Percentiles rank a stretch among this genome's conserved stretches.
Conservation (phyloP, 2,329 filamentous ascomycete species). For the Alternaria alternata region DNA sequence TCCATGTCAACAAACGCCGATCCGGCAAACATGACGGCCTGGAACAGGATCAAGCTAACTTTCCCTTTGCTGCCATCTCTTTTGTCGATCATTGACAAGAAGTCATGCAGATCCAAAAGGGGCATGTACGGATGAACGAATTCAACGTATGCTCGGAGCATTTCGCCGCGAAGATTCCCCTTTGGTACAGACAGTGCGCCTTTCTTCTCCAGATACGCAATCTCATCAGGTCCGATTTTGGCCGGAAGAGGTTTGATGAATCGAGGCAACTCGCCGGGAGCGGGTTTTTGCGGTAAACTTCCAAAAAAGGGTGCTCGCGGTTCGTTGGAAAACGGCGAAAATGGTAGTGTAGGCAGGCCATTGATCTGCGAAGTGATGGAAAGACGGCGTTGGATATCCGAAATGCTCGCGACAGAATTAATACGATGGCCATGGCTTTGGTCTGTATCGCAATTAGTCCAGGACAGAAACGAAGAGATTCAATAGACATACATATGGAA, state of each 20-base stretch:
- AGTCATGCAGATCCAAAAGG: conserved; percentile 73
- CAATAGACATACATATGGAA: conserved; percentile 64
- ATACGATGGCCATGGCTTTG: conserved; percentile 57
- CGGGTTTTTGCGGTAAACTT: conserved; percentile 58
- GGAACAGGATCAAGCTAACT: conserved; percentile 86
- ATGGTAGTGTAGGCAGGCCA: conserved; percentile 46
- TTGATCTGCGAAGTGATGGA: conserved; percentile 52
- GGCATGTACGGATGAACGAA: conserved; percentile 97
- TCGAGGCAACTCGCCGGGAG: conserved; percentile 61
- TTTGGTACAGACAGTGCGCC: conserved; percentile 82
- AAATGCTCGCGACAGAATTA: conserved; percentile 47
- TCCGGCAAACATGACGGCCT: conserved; percentile 93
- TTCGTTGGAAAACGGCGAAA: conserved; percentile 46
- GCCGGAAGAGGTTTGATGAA: conserved; percentile 83
- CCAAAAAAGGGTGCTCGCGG: conserved; percentile 50
- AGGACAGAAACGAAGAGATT: conserved; percentile 15
- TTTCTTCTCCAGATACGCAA: conserved; percentile 83
- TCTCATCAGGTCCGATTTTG: conserved; percentile 80
- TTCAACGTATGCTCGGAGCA: conserved; percentile 83
- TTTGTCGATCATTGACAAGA: conserved; percentile 67
- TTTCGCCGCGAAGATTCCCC: conserved; percentile 74
- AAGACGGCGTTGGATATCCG: conserved; percentile 56
- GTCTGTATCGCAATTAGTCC: conserved; percentile 50
- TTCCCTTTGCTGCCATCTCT: conserved; percentile 74
- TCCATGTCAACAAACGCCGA: conserved; percentile 87